Evolutionary conservation across 306 rosid species (phyloP).

Genomic region (Prunus persica): DNA sequence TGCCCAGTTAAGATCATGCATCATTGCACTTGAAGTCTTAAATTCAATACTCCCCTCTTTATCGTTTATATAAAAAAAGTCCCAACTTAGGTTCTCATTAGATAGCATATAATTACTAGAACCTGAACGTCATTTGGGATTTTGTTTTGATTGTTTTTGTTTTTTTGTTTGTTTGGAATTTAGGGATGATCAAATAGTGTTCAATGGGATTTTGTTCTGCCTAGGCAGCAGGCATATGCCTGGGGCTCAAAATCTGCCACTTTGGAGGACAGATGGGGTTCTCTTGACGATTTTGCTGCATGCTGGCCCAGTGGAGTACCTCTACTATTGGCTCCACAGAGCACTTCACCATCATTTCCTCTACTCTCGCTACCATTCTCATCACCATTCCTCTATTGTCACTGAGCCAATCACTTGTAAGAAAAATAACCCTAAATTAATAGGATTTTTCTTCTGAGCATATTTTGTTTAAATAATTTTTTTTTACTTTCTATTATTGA

Average conservation of each 20-base stretch:
- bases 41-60: too few species aligned
- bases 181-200: constrained; percentile 75
- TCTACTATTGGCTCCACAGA: constrained; percentile 75
- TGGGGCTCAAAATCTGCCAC: constrained; percentile 30
- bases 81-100: too few species aligned
- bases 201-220: constrained; percentile 43
- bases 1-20: too few species aligned
- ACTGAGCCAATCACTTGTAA: constrained; percentile 44
- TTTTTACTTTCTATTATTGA: too few species aligned
- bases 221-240: constrained; percentile 1
- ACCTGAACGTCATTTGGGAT: too few species aligned
- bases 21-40: too few species aligned
- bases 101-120: too few species aligned
- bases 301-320: constrained; percentile 61
- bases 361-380: constrained; percentile 68
- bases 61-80: too few species aligned
- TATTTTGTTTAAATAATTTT: not conserved
- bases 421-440: not conserved
- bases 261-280: constrained; percentile 54
- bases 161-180: not conserved
- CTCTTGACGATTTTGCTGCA: constrained; percentile 40
- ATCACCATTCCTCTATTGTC: constrained; percentile 45
- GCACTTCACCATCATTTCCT: constrained; percentile 75
- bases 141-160: too few species aligned
- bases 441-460: not conserved